A percentile compares a stretch with the other conserved stretches of the same genome.
These are phyloP conservation scores for Lasiosphaeria miniovina DNA, from an alignment of 495 filamentous ascomycete genomes.

Conservation along the genomic window DNA sequence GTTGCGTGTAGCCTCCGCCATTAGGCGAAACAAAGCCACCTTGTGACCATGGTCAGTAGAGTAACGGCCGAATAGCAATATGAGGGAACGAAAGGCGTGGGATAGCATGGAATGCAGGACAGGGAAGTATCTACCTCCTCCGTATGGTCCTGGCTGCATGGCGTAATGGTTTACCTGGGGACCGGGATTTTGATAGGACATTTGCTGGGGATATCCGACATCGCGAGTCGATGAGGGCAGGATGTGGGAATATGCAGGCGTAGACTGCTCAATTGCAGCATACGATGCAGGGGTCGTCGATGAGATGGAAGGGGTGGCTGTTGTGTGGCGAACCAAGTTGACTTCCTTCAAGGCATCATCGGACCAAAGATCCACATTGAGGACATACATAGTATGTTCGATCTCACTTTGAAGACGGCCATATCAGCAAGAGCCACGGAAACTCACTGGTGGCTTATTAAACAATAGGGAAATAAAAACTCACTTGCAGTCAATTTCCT, in stretches of 20 bases:
- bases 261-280: slow-evolving; percentile 29
- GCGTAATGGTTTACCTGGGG: slow-evolving; percentile 25
- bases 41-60: slow-evolving; percentile 1
- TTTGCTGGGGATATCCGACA: slow-evolving; percentile 22
- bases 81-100: not conserved
- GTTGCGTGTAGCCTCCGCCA: slow-evolving; percentile 26
- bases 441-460: no score
- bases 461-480: slow-evolving; percentile 25
- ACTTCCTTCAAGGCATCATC: slow-evolving; percentile 82
- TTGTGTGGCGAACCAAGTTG: slow-evolving; percentile 87
- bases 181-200: slow-evolving; percentile 20
- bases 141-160: slow-evolving; percentile 23
- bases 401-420: slow-evolving; percentile 42
- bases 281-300: slow-evolving; percentile 53
- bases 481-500: slow-evolving; percentile 88
- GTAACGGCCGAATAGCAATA: not conserved
- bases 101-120: not conserved
- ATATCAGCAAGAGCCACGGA: not conserved
- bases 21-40: slow-evolving; percentile 24
- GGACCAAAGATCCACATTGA: slow-evolving; percentile 91
- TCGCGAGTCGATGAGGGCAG: slow-evolving; percentile 34
- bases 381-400: slow-evolving; percentile 85
- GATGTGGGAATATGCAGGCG: slow-evolving; percentile 33
- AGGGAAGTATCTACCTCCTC: slow-evolving; percentile 7
- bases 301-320: slow-evolving; percentile 84